phyloP scores from a whole-genome alignment of 2,329 filamentous ascomycete species.

The Penicillium freii region DNA sequence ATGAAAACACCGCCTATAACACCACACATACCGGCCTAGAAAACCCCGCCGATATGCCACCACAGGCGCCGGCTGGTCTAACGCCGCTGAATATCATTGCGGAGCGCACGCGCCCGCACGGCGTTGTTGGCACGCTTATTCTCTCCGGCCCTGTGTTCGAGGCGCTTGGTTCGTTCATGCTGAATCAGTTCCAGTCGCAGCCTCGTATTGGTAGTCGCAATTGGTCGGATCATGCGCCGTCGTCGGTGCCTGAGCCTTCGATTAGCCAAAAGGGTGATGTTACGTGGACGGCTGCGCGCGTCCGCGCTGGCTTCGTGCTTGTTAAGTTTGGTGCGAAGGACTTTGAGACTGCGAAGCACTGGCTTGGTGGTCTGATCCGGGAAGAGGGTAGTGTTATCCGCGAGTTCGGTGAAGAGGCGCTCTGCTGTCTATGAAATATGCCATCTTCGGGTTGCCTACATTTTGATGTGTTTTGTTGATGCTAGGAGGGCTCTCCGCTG shows the following conservation, averaged over 20 bases:
- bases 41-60: constrained; percentile 12
- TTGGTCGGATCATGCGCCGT: constrained; percentile 51
- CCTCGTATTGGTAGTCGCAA: constrained; percentile 81
- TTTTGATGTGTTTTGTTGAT: background rate
- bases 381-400: constrained; percentile 69
- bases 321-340: constrained; percentile 85
- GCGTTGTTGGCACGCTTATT: constrained; percentile 81
- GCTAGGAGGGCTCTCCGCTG: background rate
- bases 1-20: constrained; percentile 28
- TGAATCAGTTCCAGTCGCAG: constrained; percentile 72
- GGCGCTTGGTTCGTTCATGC: constrained; percentile 68
- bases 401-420: constrained; percentile 75
- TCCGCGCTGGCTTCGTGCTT: constrained; percentile 74
- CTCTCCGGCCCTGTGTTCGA: constrained; percentile 71
- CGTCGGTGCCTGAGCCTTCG: constrained; percentile 21
- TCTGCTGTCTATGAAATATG: constrained; percentile 64
- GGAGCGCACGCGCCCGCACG: constrained; percentile 69
- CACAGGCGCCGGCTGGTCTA: constrained; percentile 18
- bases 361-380: constrained; percentile 73
- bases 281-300: constrained; percentile 77
- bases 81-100: constrained; percentile 32
- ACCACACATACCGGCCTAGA: constrained; percentile 4
- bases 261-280: constrained; percentile 53
- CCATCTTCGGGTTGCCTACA: background rate
- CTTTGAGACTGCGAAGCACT: constrained; percentile 76